Base-by-base conservation (phyloP, 176 grass and related monocot genomes). In the Rhynchospora breviuscula region DNA sequence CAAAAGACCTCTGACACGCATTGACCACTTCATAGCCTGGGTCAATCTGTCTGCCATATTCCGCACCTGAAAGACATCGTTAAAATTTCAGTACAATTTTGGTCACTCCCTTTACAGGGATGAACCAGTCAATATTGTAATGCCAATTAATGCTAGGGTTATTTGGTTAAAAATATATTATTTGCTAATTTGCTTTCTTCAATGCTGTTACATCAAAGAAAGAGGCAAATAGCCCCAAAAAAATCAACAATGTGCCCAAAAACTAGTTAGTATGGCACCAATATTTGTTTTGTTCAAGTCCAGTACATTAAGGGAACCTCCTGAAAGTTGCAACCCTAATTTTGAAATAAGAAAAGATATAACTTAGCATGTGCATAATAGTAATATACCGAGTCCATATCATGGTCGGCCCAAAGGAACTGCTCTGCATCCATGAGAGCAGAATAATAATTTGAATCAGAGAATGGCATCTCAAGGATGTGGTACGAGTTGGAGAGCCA, bases 371-470 rank as follows among this genome's bases (percentile, higher is more conserved):
- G 48, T 76, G 47, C 7, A 25, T 86, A 80, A 57, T 81, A 83
- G 45, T 83, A 86, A 79, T 88, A 82, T 97, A 97, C 94, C 85
- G 78, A 90, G 87, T 94, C 92, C 92, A 97, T 91, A 72, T 78
- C 81, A 88, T 94, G 92, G 70, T 85, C 89, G 57, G 88, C 90
- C 94, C 94, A 97, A 88, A 97, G 89, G 88, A 97, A 97, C 58
- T 97, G 94, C 52, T 94, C 88, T 64, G 87, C 90, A 73, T 92
- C 79, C 66, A 90, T 83, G 54, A 97, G 88, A 86, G 89, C 90
- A 84, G 77, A 86, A 82, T 76, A 21, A 84, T 91, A 94, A 83
- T 86, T 61, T 66, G 84, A 84, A 63, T 94, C 66, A 47, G 85
- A 56, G 68, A 94, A 94, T 67, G 90, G 90, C 79, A 81, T 84